Conservation (phyloP, 306 rosid genomes). For the Cyamopsis tetragonoloba region DNA sequence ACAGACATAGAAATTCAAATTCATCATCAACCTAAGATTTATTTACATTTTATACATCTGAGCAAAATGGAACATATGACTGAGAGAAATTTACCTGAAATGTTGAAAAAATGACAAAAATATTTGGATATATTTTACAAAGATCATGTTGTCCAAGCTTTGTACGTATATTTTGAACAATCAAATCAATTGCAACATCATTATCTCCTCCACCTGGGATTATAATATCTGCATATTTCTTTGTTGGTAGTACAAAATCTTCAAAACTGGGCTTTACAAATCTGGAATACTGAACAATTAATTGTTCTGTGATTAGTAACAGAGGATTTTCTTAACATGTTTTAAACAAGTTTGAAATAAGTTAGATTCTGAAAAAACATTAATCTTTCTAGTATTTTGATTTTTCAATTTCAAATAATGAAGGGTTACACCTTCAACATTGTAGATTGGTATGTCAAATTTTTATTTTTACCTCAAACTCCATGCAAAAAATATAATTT, state of each 20-base stretch:
- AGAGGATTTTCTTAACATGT: not conserved
- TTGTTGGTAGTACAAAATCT: slow-evolving; percentile 79
- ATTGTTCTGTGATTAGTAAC: not conserved
- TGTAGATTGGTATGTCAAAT: not conserved
- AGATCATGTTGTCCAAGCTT: slow-evolving; percentile 91
- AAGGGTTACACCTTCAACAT: not conserved
- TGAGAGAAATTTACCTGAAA: slow-evolving; percentile 58
- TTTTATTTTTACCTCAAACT: not conserved
- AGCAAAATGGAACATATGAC: not conserved
- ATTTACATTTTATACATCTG: not conserved
- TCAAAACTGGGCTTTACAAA: slow-evolving; percentile 90
- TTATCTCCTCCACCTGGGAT: slow-evolving; percentile 86
- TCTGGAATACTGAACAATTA: slow-evolving; percentile 54
- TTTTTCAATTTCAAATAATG: not conserved
- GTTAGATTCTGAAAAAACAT: not conserved
- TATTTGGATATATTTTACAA: slow-evolving; percentile 84
- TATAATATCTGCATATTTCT: slow-evolving; percentile 83
- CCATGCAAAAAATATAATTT: not conserved
- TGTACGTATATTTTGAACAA: slow-evolving; percentile 75
- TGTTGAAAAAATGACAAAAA: slow-evolving; percentile 65
- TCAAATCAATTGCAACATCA: slow-evolving; percentile 80
- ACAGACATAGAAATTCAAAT: not conserved
- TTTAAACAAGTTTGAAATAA: not conserved
- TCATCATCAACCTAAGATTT: not conserved
- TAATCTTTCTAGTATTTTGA: too few relatives aligned